phyloP scores from a whole-genome alignment of 2,329 filamentous ascomycete genomes.

The Colletotrichum kahawae region DNA sequence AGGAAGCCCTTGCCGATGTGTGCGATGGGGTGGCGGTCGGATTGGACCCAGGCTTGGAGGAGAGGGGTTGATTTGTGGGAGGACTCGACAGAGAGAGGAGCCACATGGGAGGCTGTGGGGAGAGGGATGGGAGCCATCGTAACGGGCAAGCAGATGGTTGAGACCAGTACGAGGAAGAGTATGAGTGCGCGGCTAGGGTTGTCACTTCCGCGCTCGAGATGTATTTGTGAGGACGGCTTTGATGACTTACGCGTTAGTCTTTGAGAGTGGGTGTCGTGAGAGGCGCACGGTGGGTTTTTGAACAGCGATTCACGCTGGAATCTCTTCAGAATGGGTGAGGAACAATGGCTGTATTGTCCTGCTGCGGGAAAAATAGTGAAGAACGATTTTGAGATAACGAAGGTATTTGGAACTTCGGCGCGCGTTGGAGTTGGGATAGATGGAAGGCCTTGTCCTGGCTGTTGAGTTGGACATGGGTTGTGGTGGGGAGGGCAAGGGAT shows the following conservation, averaged over 20 bases:
- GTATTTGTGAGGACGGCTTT: not conserved
- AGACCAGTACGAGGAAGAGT: not conserved
- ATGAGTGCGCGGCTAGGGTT: not conserved
- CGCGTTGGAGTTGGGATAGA: not conserved
- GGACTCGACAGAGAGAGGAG: not conserved
- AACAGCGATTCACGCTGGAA: not conserved
- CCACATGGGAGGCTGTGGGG: not conserved
- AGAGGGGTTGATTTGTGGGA: not conserved
- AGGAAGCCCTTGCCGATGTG: constrained; percentile 18
- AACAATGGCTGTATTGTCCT: not conserved
- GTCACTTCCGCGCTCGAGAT: not conserved
- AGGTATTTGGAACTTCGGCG: not conserved
- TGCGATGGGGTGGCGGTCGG: not conserved
- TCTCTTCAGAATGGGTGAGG: not conserved
- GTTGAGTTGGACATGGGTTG: not conserved
- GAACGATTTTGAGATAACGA: not conserved
- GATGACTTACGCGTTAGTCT: not conserved
- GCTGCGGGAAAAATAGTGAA: not conserved
- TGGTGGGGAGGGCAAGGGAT: not conserved
- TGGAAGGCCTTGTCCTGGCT: not conserved
- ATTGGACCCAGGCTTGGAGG: not conserved
- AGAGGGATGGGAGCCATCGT: not conserved
- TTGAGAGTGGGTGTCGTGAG: not conserved
- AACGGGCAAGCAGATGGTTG: not conserved
- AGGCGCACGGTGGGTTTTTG: not conserved